These are phyloP conservation scores for Neurospora sp. DNA, from an alignment of 2,329 filamentous ascomycete species.

Conservation along the genomic window DNA sequence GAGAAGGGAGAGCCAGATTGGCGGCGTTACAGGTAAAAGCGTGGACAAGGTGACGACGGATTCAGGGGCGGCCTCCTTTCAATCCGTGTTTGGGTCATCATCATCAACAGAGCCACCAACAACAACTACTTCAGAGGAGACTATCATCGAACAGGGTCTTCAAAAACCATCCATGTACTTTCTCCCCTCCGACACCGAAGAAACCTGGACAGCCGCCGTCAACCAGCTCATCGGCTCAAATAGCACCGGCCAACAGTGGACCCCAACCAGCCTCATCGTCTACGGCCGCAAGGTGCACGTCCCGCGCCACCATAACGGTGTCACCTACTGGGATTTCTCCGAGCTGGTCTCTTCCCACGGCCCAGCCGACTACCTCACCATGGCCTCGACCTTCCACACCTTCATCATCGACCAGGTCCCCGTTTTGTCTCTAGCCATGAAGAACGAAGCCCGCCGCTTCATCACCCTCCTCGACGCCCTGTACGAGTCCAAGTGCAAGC, in stretches of 20 bases:
- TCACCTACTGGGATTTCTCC: slow-evolving; percentile 56
- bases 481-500: slow-evolving; percentile 73
- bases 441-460: slow-evolving; percentile 72
- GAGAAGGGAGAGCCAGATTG: slow-evolving; percentile 33
- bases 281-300: slow-evolving; percentile 57
- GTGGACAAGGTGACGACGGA: not conserved
- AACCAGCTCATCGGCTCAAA: not conserved
- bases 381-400: slow-evolving; percentile 72
- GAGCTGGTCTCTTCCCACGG: slow-evolving; percentile 61
- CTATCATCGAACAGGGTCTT: slow-evolving; percentile 7
- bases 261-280: slow-evolving; percentile 33
- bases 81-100: not conserved
- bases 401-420: slow-evolving; percentile 65
- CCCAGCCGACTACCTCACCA: slow-evolving; percentile 73
- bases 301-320: slow-evolving; percentile 45
- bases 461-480: slow-evolving; percentile 73
- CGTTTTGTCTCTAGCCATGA: slow-evolving; percentile 54
- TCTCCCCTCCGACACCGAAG: slow-evolving; percentile 15
- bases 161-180: slow-evolving; percentile 18
- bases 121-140: slow-evolving; percentile 13
- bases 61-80: not conserved
- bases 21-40: not conserved
- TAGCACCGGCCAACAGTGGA: slow-evolving; percentile 24
- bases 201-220: slow-evolving; percentile 17
- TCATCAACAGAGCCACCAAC: slow-evolving; percentile 5